Conservation (phyloP, 1,284 basidiomycete species). For the Naganishia albida region DNA sequence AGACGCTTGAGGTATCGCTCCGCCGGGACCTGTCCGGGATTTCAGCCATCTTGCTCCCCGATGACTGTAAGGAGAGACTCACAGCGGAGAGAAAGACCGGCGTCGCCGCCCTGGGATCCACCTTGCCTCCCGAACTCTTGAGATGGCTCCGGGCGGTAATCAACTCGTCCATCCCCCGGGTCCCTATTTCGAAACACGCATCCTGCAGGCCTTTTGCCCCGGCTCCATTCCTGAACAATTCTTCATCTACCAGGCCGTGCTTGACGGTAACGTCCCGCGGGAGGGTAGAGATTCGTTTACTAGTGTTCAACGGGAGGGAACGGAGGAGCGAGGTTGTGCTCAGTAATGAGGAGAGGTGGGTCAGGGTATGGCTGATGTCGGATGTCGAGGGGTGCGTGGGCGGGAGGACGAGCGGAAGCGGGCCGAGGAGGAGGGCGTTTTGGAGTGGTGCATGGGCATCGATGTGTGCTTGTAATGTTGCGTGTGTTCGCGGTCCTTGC, state of each 20-base stretch:
- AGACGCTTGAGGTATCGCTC: constrained; percentile 71
- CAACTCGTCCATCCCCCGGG: constrained; percentile 85
- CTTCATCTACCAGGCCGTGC: constrained; percentile 80
- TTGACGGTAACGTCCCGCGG: constrained; percentile 80
- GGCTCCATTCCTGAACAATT: constrained; percentile 73
- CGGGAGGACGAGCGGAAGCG: constrained; percentile 70
- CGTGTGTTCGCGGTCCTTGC: constrained; percentile 63
- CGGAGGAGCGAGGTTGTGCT: constrained; percentile 65
- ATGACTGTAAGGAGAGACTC: constrained; percentile 49
- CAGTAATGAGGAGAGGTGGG: constrained; percentile 51
- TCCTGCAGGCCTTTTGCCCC: constrained; percentile 59
- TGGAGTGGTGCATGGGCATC: constrained; percentile 75
- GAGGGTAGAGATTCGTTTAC: constrained; percentile 72
- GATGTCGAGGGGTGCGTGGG: constrained; percentile 59
- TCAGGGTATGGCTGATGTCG: constrained; percentile 71
- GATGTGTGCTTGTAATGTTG: constrained; percentile 70
- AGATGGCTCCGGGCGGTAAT: constrained; percentile 79
- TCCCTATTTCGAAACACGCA: constrained; percentile 86
- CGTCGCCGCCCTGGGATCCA: constrained; percentile 65
- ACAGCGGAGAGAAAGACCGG: constrained; percentile 79
- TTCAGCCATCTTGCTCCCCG: constrained; percentile 12
- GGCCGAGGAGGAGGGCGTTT: constrained; percentile 74
- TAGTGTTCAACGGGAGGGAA: constrained; percentile 72
- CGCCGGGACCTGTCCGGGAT: constrained; percentile 65
- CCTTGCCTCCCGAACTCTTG: constrained; percentile 63